Evolutionary conservation across 306 rosid species (phyloP), one percentile per base, ranked within the genome.

Genomic region (Vicia faba): DNA sequence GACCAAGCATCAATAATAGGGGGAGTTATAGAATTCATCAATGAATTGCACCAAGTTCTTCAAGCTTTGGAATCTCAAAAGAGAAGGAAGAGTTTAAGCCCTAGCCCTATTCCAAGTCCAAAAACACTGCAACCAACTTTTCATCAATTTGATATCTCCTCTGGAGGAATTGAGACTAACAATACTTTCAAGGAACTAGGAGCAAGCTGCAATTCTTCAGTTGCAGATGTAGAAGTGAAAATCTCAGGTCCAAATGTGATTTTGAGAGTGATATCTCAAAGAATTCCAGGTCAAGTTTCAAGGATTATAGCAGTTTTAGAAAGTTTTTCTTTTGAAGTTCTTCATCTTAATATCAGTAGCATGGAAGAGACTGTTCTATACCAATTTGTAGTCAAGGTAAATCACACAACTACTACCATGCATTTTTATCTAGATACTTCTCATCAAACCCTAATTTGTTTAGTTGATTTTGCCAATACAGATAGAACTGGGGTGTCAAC

Each of bases 1-100:
- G 98, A 89, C 28, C 97, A 93, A 83, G 97, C 98, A 67, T 93
- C 99, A 43, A 88, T 93, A 69, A 90, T 93, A 57, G 99, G 95
- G 35, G 99, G 99, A 9, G 99, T 80, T 11, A 88, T 90, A 44
- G 97, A 93, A 23, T 93, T 93, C 72, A 88, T 93, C 77, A 93
- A 93, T 86, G 99, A 93, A 80, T 61, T 93, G 76, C 96, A 93
- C 73, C 96, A 86, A 72, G 90, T 93, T 28, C 81, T 84, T 55
- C 87, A 88, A 71, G 85, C 90, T 4, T 74, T 93, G 78, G 99
- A 93, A 33, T 90, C 97, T 4, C 85, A 85, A 75, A 93, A 93
- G 71, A 81, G 96, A 59, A 90, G 97, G 66, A 90, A 88, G 80
- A 90, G 97, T 64, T 29, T 93, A 33, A 93, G 97, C 90, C 97